Evolutionary conservation across 1,284 basidiomycete species (phyloP), one percentile per base, ranked within the genome.

Genomic region (Pseudozyma flocculosa): DNA sequence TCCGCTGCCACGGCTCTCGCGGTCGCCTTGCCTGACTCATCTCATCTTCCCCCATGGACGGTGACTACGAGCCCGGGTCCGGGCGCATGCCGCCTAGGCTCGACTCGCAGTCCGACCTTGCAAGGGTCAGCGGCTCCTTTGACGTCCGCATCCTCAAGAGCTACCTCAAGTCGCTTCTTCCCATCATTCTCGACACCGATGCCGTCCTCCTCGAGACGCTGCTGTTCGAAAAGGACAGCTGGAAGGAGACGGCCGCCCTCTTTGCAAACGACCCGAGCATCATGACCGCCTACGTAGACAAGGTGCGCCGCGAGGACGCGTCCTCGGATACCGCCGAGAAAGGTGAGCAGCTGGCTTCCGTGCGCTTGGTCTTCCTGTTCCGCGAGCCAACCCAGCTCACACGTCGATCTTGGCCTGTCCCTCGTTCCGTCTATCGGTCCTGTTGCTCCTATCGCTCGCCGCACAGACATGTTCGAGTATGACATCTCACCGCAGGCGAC

Each of bases 401-500:
- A 9, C 29, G 29, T n/a, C n/a, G n/a, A n/a, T n/a, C n/a, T n/a
- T n/a, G n/a, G n/a, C n/a, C n/a, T n/a, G n/a, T n/a, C n/a, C n/a
- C n/a, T n/a, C n/a, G n/a, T n/a, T n/a, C n/a, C n/a, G n/a, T n/a
- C n/a, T n/a, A n/a, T n/a, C n/a, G n/a, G n/a, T n/a, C n/a, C n/a
- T n/a, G n/a, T n/a, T n/a, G n/a, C n/a, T n/a, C n/a, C n/a, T n/a
- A n/a, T n/a, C n/a, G n/a, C n/a, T n/a, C n/a, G n/a, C n/a, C 17
- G 5, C 4, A 17, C 23, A 43, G 42, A 59, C 26, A 47, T 61
- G 17, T 69, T 61, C 40, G 63, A 61, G 41, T 92, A 90, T 78
- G 82, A 85, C 34, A 82, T 92, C 48, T 85, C 87, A 11, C 79
- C 85, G 9, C 85, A 88, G 50, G 83, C 92, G 24, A 83, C 84